Conservation (phyloP, 2,329 filamentous ascomycete species). For the Xylaria arbuscula region DNA sequence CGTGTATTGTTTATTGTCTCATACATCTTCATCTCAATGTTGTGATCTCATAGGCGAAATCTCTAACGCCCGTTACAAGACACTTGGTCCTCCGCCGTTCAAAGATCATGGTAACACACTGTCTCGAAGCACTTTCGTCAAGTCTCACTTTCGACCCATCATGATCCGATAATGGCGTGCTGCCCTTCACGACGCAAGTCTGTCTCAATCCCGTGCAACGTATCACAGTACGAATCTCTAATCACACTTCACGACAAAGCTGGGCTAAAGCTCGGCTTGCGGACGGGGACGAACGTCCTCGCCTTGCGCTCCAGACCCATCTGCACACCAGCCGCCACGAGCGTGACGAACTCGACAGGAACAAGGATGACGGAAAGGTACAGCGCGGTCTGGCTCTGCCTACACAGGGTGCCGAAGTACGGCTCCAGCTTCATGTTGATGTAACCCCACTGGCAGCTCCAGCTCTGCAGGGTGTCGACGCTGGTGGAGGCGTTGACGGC, state of each 20-base stretch:
- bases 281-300: slow-evolving; percentile 33
- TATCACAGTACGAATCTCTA: neutral
- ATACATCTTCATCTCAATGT: slow-evolving; percentile 3
- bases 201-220: neutral
- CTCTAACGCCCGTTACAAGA: neutral
- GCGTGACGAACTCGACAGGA: slow-evolving; percentile 63
- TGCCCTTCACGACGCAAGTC: neutral
- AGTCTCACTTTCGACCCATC: neutral
- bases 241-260: slow-evolving; percentile 38
- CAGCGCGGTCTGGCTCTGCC: slow-evolving; percentile 64
- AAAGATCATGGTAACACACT: neutral
- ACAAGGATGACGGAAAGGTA: slow-evolving; percentile 67
- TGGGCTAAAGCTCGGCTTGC: slow-evolving; percentile 45
- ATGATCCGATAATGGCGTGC: neutral
- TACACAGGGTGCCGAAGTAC: slow-evolving; percentile 67
- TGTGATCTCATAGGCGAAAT: neutral
- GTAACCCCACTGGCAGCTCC: slow-evolving; percentile 70
- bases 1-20: slow-evolving; percentile 1
- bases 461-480: slow-evolving; percentile 68
- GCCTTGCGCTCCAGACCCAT: slow-evolving; percentile 57
- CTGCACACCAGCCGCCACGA: slow-evolving; percentile 61
- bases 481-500: slow-evolving; percentile 63
- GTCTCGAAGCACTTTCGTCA: neutral
- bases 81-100: neutral
- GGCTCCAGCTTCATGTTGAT: slow-evolving; percentile 65